Conservation (phyloP, 2,329 filamentous ascomycete species). For the Talaromyces islandicus region DNA sequence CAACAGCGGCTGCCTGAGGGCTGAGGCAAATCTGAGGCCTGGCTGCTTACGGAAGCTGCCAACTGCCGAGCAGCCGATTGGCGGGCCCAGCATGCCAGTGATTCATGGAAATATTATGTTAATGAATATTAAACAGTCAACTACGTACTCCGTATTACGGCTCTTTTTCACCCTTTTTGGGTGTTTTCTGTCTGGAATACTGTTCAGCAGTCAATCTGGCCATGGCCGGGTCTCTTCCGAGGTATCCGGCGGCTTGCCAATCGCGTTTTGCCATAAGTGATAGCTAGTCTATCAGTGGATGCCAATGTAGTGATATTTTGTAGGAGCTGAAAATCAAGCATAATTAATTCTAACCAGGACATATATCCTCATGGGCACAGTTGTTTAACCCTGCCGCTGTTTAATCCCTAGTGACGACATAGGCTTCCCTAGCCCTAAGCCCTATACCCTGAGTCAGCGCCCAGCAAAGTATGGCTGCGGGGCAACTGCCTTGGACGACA, state of each 20-base stretch:
- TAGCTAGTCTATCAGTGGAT: background rate
- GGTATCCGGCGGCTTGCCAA: background rate
- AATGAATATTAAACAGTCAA: too few relatives aligned
- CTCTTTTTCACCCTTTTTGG: background rate
- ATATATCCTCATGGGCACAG: too few relatives aligned
- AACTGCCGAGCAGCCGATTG: background rate
- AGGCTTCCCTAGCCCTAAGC: constrained; percentile 10
- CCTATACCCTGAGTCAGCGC: constrained; percentile 2
- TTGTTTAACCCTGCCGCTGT: background rate
- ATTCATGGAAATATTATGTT: background rate
- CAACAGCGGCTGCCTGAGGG: background rate
- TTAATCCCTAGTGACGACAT: background rate
- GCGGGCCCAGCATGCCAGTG: background rate
- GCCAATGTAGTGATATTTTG: background rate
- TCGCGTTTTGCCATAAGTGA: background rate
- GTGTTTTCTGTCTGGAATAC: background rate
- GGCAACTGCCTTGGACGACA: background rate
- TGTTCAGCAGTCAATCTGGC: background rate
- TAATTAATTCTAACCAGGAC: background rate
- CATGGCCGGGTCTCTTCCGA: background rate
- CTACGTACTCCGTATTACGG: too few relatives aligned
- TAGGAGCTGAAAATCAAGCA: background rate
- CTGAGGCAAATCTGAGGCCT: background rate
- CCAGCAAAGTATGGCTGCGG: background rate
- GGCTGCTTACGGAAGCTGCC: background rate